Base-by-base conservation (phyloP, 345 rosid genomes). In the Eucalyptus marginata region DNA sequence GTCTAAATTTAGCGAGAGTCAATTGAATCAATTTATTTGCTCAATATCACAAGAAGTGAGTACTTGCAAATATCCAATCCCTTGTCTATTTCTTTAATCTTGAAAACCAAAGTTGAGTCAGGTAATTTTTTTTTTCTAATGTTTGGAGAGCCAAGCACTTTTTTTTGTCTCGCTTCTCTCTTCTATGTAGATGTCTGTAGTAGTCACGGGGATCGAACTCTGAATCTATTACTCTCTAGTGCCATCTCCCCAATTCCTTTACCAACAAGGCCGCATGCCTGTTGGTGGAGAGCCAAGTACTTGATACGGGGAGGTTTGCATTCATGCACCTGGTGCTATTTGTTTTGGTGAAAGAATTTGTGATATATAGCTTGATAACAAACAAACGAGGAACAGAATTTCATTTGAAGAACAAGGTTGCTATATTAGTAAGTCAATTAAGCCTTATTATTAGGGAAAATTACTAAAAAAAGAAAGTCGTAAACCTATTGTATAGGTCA, bases 1-100 rank as follows among this genome's bases (percentile, higher is more conserved):
- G 31, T n/a, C 76, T 29, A 64, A 64, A 71, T 36, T 71, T 17
- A 17, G 25, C 1, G 12, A 31, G 44, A 68, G 80, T 31, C 3
- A 71, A 71, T 10, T 36, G 13, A 36, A 43, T 71, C 46, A 10
- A 71, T 36, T 36, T 71, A 36, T 71, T 1, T 5, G 10, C 46
- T 71, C 0, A 1, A 5, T 20, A 71, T 18, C 46, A 10, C 13
- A 2, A 8, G 25, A 5, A 25, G 3, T 10, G 25, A 71, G 31
- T 59, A 13, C 33, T 12, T 59, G 8, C 68, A 62, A 62, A 62
- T 29, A 27, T 62, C 31, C 8, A 0, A 62, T 62, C 16, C 68
- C 33, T 29, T 7, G 0, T 62, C 31, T 5, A 62, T 62, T 62
- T 62, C 68, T 29, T 62, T 29, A 12, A 29, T 62, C 44, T 17